Conservation (phyloP, 805 yeast genomes). For the Candida ortonii region DNA sequence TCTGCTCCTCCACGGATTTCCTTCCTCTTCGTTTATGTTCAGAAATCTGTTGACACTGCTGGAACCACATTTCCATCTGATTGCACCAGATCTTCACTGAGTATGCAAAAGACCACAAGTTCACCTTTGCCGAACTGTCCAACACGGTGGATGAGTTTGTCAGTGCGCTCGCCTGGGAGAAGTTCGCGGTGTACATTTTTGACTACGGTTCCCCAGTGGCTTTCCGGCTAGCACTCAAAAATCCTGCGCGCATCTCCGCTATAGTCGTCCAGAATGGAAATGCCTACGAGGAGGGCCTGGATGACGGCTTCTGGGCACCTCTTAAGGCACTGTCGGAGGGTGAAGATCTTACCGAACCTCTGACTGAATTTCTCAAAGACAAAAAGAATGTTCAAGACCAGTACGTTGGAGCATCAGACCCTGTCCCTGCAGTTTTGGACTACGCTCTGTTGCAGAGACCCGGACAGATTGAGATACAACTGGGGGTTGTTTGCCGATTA, state of each 20-base stretch:
- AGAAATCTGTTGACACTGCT: constrained; percentile 37
- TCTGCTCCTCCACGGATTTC: constrained; percentile 44
- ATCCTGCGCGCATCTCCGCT: constrained; percentile 32
- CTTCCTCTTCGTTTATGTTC: constrained; percentile 42
- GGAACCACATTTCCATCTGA: constrained; percentile 34
- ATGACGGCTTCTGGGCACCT: constrained; percentile 38
- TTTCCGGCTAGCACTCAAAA: constrained; percentile 35
- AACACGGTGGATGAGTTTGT: constrained; percentile 33
- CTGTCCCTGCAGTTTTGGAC: constrained; percentile 34
- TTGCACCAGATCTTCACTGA: constrained; percentile 47
- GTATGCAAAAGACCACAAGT: constrained; percentile 27
- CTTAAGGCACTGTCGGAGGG: constrained; percentile 34
- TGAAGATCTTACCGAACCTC: constrained; percentile 10
- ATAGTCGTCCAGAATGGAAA: constrained; percentile 43
- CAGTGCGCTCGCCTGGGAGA: constrained; percentile 25
- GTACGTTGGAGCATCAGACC: constrained; percentile 29
- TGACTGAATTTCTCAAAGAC: constrained; percentile 18
- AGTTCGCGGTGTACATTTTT: constrained; percentile 37
- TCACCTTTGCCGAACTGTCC: constrained; percentile 34
- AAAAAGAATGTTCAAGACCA: constrained; percentile 1
- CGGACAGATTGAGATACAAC: constrained; percentile 31
- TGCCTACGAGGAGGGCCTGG: constrained; percentile 43
- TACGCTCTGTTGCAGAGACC: constrained; percentile 24
- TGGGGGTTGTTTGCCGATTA: constrained; percentile 38
- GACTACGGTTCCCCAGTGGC: constrained; percentile 47